phyloP scores from a whole-genome alignment of 352 stramenopile species.

The Pythium angustatum region DNA sequence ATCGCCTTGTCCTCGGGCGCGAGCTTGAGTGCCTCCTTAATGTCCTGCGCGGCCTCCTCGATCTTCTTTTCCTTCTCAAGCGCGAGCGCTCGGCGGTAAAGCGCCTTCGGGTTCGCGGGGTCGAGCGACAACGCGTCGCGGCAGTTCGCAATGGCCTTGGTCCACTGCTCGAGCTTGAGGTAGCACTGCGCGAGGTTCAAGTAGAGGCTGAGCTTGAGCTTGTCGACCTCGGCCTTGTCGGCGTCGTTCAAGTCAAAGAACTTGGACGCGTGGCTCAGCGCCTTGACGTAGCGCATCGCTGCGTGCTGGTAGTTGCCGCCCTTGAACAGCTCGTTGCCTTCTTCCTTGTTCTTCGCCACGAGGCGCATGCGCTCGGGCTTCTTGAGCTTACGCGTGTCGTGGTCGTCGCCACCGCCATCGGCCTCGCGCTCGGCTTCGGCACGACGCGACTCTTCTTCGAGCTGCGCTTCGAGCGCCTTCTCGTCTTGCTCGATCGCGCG shows the following conservation, averaged over 20 bases:
- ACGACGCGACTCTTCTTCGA: constrained; percentile 73
- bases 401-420: constrained; percentile 84
- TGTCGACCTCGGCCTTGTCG: constrained; percentile 86
- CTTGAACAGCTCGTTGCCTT: constrained; percentile 93
- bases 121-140: constrained; percentile 83
- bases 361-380: constrained; percentile 94
- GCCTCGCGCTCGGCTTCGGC: constrained; percentile 71
- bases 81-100: constrained; percentile 84
- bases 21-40: constrained; percentile 54
- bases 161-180: constrained; percentile 91
- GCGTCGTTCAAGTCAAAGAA: constrained; percentile 90
- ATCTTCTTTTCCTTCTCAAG: constrained; percentile 90
- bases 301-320: constrained; percentile 90
- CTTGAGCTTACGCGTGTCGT: constrained; percentile 92
- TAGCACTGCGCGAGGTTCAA: constrained; percentile 94
- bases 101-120: constrained; percentile 76
- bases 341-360: constrained; percentile 94
- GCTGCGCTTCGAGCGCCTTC: constrained; percentile 63
- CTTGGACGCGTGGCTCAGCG: constrained; percentile 88
- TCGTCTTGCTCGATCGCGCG: constrained; percentile 64
- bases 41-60: constrained; percentile 61
- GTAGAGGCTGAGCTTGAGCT: constrained; percentile 90
- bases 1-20: constrained; percentile 81
- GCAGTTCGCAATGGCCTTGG: constrained; percentile 83
- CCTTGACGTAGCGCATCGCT: constrained; percentile 90